A percentile compares a stretch with the other conserved stretches of the same genome.
Evolutionary conservation across 495 filamentous ascomycete species (phyloP).

Genomic region (Podospora australis): DNA sequence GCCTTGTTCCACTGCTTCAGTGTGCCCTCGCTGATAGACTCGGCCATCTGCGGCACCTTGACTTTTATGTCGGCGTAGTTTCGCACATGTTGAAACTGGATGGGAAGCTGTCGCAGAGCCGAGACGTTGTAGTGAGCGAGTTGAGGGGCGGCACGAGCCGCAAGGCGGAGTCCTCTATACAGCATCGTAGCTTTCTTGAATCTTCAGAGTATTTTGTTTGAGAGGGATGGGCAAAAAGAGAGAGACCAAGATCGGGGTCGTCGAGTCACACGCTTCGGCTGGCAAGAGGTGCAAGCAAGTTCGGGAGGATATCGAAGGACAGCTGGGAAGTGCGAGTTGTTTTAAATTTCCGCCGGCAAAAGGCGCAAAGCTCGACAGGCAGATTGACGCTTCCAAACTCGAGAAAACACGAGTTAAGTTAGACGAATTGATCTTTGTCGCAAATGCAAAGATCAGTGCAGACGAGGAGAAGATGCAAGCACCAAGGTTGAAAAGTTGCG

Average conservation of each 20-base stretch:
- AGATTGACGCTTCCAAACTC: too few relatives aligned
- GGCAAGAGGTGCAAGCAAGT: constrained; percentile 5
- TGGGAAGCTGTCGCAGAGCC: constrained; percentile 38
- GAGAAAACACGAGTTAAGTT: too few relatives aligned
- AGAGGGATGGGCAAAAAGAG: too few relatives aligned
- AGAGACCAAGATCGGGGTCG: too few relatives aligned
- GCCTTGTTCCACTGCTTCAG: constrained; percentile 94
- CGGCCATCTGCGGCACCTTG: constrained; percentile 96
- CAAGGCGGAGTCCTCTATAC: constrained; percentile 43
- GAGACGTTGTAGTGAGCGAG: constrained; percentile 21
- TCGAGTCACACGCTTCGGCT: too few relatives aligned
- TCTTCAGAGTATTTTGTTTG: too few relatives aligned
- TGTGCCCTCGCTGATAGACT: constrained; percentile 97
- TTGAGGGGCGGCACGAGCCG: constrained; percentile 39
- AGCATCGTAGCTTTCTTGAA: too few relatives aligned
- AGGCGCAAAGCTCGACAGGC: too few relatives aligned
- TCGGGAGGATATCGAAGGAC: background rate
- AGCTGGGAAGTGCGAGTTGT: too few relatives aligned
- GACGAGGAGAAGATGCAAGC: background rate
- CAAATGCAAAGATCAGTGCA: background rate
- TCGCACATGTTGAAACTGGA: constrained; percentile 46
- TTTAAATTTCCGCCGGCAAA: too few relatives aligned
- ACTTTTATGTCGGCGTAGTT: constrained; percentile 70
- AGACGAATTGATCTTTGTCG: background rate
- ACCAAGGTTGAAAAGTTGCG: background rate